Evolutionary conservation across 805 yeast genomes (phyloP).

Genomic region (Sugiyamaella boreocaroliniensis): DNA sequence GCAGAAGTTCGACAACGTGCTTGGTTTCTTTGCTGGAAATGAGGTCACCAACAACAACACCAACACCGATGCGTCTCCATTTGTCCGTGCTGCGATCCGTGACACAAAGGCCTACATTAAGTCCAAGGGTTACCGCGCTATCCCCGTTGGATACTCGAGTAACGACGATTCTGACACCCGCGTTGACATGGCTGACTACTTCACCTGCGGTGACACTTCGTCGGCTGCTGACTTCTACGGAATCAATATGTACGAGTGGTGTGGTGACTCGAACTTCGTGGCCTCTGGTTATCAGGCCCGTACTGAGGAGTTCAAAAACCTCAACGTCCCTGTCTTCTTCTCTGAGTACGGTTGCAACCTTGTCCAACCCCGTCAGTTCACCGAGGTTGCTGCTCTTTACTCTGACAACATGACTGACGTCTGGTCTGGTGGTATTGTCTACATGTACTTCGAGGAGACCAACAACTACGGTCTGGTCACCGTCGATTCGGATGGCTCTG

Average conservation of each 20-base stretch:
- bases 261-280: conserved; percentile 51
- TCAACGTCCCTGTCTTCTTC: conserved; percentile 76
- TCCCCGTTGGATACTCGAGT: conserved; percentile 93
- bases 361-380: conserved; percentile 65
- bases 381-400: conserved; percentile 65
- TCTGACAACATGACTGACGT: conserved; percentile 72
- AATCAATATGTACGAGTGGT: conserved; percentile 85
- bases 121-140: conserved; percentile 56
- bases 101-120: conserved; percentile 74
- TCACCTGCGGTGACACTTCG: conserved; percentile 66
- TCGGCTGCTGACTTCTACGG: conserved; percentile 71
- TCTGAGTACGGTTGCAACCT: conserved; percentile 86
- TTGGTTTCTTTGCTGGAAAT: conserved; percentile 97
- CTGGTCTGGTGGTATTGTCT: conserved; percentile 92
- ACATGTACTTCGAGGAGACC: conserved; percentile 82
- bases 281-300: conserved; percentile 63
- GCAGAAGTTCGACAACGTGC: conserved; percentile 67
- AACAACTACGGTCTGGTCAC: conserved; percentile 77
- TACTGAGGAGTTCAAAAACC: conserved; percentile 64
- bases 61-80: conserved; percentile 86
- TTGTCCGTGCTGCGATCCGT: conserved; percentile 92
- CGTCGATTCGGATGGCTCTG: conserved; percentile 39
- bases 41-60: conserved; percentile 82
- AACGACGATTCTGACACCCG: conserved; percentile 83
- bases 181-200: conserved; percentile 71